phyloP scores from a whole-genome alignment of 345 rosid genomes.

The Cardamine resedifolia region DNA sequence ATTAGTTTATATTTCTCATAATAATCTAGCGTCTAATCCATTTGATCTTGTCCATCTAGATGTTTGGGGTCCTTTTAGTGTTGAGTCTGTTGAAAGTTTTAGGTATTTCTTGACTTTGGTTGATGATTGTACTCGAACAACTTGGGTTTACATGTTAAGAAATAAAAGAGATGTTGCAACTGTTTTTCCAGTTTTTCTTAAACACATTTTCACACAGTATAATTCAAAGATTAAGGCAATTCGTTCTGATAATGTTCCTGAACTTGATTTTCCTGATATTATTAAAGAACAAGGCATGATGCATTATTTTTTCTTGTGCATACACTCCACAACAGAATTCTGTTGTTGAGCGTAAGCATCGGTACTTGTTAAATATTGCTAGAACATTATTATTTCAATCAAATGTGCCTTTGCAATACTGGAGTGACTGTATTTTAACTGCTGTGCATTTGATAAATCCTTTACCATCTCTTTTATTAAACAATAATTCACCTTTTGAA shows the following conservation, averaged over 20 bases:
- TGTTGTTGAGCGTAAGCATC: neutral
- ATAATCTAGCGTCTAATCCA: too few relatives aligned
- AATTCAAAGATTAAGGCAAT: neutral
- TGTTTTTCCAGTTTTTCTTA: too few relatives aligned
- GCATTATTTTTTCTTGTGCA: neutral
- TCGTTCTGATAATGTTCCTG: neutral
- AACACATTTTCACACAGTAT: neutral
- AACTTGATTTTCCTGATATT: neutral
- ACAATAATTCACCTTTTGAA: neutral
- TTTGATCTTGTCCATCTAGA: too few relatives aligned
- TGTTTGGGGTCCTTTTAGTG: too few relatives aligned
- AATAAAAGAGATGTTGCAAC: too few relatives aligned
- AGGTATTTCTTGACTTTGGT: too few relatives aligned
- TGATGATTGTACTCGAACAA: too few relatives aligned
- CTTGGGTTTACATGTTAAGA: too few relatives aligned
- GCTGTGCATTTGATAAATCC: neutral
- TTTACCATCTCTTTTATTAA: neutral
- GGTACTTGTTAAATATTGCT: neutral
- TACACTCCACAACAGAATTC: neutral
- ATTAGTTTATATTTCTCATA: too few relatives aligned
- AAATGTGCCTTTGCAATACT: neutral
- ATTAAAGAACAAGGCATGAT: neutral
- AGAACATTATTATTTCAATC: neutral
- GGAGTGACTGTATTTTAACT: neutral
- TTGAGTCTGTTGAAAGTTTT: too few relatives aligned